Evolutionary conservation across 164 flowering plant species (phyloP), one percentile per base, ranked within the genome.

Genomic region (Vitis rotundifolia): DNA sequence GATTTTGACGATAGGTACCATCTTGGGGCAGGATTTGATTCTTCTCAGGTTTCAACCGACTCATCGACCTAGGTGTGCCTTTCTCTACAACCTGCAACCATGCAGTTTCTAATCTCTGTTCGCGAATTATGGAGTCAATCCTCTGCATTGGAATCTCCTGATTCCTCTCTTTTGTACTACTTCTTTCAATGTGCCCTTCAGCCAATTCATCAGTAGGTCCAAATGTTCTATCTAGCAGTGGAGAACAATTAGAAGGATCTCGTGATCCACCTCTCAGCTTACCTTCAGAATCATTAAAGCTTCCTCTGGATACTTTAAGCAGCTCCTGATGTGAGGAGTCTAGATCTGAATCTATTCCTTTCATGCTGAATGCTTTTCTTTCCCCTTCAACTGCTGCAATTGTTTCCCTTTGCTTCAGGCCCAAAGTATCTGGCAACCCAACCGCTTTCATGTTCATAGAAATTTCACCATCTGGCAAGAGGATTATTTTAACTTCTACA

Each of bases 21-120:
- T 91, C 97, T 78, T 92, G 98, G 54, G 99, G 98, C 63, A 91
- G 61, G 19, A 96, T 85, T 81, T 93, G 98, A 78, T 93, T 93
- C 82, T 82, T 89, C 78, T 91, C 99, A 16, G 94, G 93, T 82
- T 80, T 92, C 69, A 81, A 67, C 48, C 84, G 82, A 71, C 74
- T 81, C 75, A 82, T 37, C 29, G 93, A 85, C 19, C 83, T 87
- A 58, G 92, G 87, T 9, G 92, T 83, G 19, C 93, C 91, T 77
- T 87, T 89, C 75, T 96, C 99, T 50, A 77, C 83, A 67, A 89
- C 85, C 75, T 93, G 98, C 70, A 96, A 72, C 98, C 98, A 93
- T 28, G 97, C 98, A 61, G 91, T 88, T 79, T 93, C 98, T 63
- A 93, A 67, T 72, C 91, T 87, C 78, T 93, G 94, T 76, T 89